Percentiles rank a stretch among this genome's conserved stretches.
Conservation (phyloP, 108 stramenopile genomes). For the Aurantiochytrium sp. region DNA sequence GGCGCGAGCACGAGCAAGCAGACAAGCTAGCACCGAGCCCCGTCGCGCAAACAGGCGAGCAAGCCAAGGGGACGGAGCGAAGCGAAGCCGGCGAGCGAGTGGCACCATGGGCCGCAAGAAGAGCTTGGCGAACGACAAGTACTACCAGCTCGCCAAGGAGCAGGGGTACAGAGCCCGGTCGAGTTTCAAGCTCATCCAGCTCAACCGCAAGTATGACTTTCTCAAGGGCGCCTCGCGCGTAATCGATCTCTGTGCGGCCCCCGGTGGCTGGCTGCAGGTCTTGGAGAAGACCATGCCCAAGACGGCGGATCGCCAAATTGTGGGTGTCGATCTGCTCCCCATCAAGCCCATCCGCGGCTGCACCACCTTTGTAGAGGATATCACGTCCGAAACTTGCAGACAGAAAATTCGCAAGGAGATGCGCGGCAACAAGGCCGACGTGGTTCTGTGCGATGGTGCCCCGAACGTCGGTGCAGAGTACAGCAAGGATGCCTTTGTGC, state of each 20-base stretch:
- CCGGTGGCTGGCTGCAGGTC: constrained; percentile 99
- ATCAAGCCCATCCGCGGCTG: constrained; percentile 78
- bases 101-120: constrained; percentile 25
- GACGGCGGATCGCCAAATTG: constrained; percentile 47
- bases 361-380: constrained; percentile 86
- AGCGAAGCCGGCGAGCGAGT: no score
- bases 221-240: constrained; percentile 64
- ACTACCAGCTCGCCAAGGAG: constrained; percentile 86
- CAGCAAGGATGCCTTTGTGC: constrained; percentile 91
- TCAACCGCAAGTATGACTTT: constrained; percentile 88
- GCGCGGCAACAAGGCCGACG: constrained; percentile 69
- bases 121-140: constrained; percentile 49
- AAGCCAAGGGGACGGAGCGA: no score
- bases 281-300: constrained; percentile 64
- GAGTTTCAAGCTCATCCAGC: constrained; percentile 96
- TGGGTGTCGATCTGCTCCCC: constrained; percentile 94
- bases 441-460: constrained; percentile 97
- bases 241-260: constrained; percentile 97
- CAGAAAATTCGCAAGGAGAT: constrained; percentile 63
- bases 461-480: constrained; percentile 97
- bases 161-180: constrained; percentile 52
- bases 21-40: no score
- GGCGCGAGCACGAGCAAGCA: no score
- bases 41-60: no score
- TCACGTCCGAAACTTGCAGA: constrained; percentile 90